Base-by-base conservation (phyloP, 208 protist species). In the Leishmania mexicana region DNA sequence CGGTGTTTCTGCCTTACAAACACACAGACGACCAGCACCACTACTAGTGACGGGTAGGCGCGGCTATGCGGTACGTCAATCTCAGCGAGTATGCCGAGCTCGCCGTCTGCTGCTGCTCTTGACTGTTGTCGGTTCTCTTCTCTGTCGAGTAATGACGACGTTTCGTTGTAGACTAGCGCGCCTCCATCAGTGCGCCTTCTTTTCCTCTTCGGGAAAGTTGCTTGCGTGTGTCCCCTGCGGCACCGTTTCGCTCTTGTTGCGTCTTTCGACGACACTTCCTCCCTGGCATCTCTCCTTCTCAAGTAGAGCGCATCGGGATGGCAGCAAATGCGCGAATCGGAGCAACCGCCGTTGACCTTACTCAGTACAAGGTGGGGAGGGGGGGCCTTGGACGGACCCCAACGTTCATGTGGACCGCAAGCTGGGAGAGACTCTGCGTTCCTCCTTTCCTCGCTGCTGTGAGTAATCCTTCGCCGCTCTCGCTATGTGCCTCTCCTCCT, bases 161-260 rank as follows among this genome's bases (percentile, higher is more conserved):
- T 21, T 35, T 68, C 15, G 13, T 68, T 31, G 13, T 68, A 7
- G 31, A 10, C n/a, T 28, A 3, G 58, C 10, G 6, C 58, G 5
- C 10, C 58, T 68, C 31, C 13, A 42, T 42, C 62, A 68, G 31
- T 2, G 62, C 62, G 15, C 31, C 42, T 40, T 67, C 28, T 68
- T 68, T 68, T 68, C n/a, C 7, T 19, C 4, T 68, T 40, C 15
- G 62, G 5, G 3, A 68, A 7, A 40, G 15, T 3, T 35, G 62
- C 31, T 21, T 75, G 42, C 54, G 24, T 60, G 45, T 82, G 21
- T 58, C 19, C 64, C 72, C 47, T 76, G 64, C 68, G 75, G 76
- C 31, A 57, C 80, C 28, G 81, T 73, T 24, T 54, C 51, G 31
- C 31, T 57, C 45, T 64, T 21, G 35, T 31, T 80, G 35, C n/a